Evolutionary conservation across 139 green algal species (phyloP), one percentile per base, ranked within the genome.

Genomic region (Spirogloea muscicola): DNA sequence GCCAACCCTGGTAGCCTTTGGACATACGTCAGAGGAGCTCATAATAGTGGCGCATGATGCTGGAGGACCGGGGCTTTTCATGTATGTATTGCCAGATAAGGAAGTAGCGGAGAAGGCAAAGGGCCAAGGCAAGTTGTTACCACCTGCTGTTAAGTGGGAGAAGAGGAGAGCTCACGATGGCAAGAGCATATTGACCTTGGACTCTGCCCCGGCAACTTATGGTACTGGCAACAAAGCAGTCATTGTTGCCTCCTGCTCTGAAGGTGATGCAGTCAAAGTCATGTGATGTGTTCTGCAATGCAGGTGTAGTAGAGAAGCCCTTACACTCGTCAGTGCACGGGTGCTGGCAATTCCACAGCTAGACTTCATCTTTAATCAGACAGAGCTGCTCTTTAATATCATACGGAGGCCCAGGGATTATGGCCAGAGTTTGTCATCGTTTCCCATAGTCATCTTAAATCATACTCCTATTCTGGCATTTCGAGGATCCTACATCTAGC

Each of bases 91-190:
- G n/a, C n/a, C n/a, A n/a, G n/a, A n/a, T n/a, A n/a, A n/a, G n/a
- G n/a, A n/a, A n/a, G 73, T 27, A 51, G 68, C 36, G 52, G 49
- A 44, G 52, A 29, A 68, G 52, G 73, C 64, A 3, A 41, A 38
- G 6, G 46, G 68, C 63, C 29, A 77, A 38, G 72, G 72, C 48
- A 80, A 80, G 64, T 51, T 78, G 55, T 39, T 39, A 34, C 62
- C 61, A 0, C 39, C 67, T 25, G 63, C 76, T 61, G 55, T 81
- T 52, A 77, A 77, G 62, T 81, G 73, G 73, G 64, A 68, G 27
- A 70, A 77, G 43, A 29, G 21, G 1, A 5, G 10, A 0, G 39
- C 25, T 1, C 73, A 81, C 51, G 40, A 27, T 29, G 37, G n/a
- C 51, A 77, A 68, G 21, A 38, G n/a, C 61, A 77, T 81, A 25